Percentiles rank a stretch among this genome's conserved stretches.
phyloP scores from a whole-genome alignment of 805 yeast genomes.

The Yarrowia bubula region DNA sequence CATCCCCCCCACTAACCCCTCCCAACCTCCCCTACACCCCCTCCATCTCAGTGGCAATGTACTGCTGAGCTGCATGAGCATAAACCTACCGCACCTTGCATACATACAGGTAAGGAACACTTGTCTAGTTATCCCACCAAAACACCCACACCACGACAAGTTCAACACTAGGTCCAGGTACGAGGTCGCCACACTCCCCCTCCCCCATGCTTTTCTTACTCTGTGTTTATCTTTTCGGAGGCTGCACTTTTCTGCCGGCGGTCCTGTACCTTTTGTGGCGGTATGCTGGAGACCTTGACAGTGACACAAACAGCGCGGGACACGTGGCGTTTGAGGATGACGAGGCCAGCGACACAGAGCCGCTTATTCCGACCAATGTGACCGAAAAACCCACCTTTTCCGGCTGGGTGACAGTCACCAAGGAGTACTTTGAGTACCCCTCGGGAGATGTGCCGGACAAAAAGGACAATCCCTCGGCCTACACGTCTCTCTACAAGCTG shows the following conservation, averaged over 20 bases:
- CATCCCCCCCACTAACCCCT: neutral
- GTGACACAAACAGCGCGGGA: neutral
- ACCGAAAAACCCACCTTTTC: slow-evolving; percentile 34
- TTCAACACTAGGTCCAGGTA: neutral
- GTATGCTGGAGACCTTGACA: slow-evolving; percentile 9
- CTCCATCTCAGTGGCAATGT: neutral
- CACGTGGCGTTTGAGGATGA: neutral
- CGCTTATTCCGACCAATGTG: slow-evolving; percentile 18
- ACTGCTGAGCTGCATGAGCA: neutral
- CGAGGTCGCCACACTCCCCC: neutral
- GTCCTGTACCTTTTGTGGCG: neutral
- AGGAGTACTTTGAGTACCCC: slow-evolving; percentile 62
- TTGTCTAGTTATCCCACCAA: neutral
- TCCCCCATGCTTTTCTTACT: neutral
- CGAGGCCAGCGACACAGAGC: neutral
- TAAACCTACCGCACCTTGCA: neutral
- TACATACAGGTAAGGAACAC: too few species aligned
- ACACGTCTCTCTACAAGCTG: slow-evolving; percentile 58
- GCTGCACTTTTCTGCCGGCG: slow-evolving; percentile 4
- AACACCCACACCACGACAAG: neutral
- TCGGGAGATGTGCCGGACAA: slow-evolving; percentile 39
- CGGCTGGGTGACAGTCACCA: slow-evolving; percentile 86
- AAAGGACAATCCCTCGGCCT: slow-evolving; percentile 52
- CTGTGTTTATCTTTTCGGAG: neutral
- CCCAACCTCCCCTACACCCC: neutral